Conservation (phyloP, 768 basidiomycete genomes). For the Kwoniella shandongensis region DNA sequence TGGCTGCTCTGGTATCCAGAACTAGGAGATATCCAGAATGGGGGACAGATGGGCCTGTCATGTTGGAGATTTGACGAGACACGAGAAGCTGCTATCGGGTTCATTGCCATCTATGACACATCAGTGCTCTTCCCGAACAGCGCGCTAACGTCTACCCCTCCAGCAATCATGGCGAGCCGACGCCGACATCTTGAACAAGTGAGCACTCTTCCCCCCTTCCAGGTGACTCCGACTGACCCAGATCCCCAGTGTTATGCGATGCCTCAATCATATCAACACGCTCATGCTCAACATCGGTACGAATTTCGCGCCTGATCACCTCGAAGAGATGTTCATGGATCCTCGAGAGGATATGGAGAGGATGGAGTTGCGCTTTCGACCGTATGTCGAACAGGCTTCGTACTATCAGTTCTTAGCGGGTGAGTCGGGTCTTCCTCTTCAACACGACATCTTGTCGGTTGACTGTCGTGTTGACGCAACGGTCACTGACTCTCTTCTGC, state of each 20-base stretch:
- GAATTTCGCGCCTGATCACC: slow-evolving; percentile 76
- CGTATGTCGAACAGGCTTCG: slow-evolving; percentile 72
- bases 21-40: too few relatives aligned
- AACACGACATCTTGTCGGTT: too few relatives aligned
- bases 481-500: too few relatives aligned
- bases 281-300: slow-evolving; percentile 73
- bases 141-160: slow-evolving; percentile 49
- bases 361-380: slow-evolving; percentile 72
- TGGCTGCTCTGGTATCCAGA: too few relatives aligned
- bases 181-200: slow-evolving; percentile 70
- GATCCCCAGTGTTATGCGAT: slow-evolving; percentile 56
- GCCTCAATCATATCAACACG: slow-evolving; percentile 57
- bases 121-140: slow-evolving; percentile 1
- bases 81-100: too few relatives aligned
- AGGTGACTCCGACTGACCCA: neutral
- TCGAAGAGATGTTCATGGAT: slow-evolving; percentile 66
- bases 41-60: too few relatives aligned
- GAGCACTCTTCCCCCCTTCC: slow-evolving; percentile 7
- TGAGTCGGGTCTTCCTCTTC: slow-evolving; percentile 39
- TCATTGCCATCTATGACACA: too few relatives aligned
- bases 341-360: slow-evolving; percentile 59
- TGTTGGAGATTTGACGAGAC: too few relatives aligned
- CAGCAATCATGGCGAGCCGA: slow-evolving; percentile 70
- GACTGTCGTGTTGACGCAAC: too few relatives aligned
- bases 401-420: slow-evolving; percentile 81